Conservation (phyloP, 2,329 filamentous ascomycete genomes). For the Cercospora brassicicola region DNA sequence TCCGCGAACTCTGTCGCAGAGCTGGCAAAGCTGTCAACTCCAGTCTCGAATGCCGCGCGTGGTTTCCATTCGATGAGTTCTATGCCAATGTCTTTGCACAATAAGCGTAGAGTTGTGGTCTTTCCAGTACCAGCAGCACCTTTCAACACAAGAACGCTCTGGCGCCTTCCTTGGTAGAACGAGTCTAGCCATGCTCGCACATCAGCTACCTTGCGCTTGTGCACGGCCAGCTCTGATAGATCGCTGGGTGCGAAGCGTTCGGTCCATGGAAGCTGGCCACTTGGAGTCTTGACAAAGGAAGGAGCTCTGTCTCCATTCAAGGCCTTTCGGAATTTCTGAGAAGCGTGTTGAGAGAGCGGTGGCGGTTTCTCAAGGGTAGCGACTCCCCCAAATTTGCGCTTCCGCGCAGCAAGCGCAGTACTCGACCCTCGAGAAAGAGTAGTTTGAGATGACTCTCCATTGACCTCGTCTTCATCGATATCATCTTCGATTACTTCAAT, state of each 20-base stretch:
- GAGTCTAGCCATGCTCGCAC: conserved; percentile 79
- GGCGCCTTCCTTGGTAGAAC: conserved; percentile 60
- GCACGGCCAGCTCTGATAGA: conserved; percentile 83
- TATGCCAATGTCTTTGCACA: conserved; percentile 74
- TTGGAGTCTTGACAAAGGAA: conserved; percentile 35
- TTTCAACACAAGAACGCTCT: conserved; percentile 64
- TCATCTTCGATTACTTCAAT: conserved; percentile 39
- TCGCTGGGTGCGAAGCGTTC: conserved; percentile 76
- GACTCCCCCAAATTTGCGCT: conserved; percentile 36
- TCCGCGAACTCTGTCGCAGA: conserved; percentile 84
- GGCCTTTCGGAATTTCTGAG: conserved; percentile 50
- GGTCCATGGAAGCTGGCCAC: conserved; percentile 76
- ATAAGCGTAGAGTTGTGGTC: conserved; percentile 77
- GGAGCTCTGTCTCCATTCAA: conserved; percentile 39
- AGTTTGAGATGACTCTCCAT: conserved; percentile 17
- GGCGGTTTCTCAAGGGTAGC: conserved; percentile 22
- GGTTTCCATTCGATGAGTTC: conserved; percentile 90
- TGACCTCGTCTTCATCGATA: conserved; percentile 32
- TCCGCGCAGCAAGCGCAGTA: conserved; percentile 38
- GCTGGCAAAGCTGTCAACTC: conserved; percentile 65
- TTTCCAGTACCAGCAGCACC: conserved; percentile 91
- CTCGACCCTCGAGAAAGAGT: conserved; percentile 37
- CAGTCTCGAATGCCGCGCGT: conserved; percentile 63
- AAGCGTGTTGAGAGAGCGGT: conserved; percentile 27
- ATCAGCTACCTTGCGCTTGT: conserved; percentile 90